Evolutionary conservation across 805 yeast genomes (phyloP), one percentile per base, ranked within the genome.

Genomic region (Candida coquimbonensis): DNA sequence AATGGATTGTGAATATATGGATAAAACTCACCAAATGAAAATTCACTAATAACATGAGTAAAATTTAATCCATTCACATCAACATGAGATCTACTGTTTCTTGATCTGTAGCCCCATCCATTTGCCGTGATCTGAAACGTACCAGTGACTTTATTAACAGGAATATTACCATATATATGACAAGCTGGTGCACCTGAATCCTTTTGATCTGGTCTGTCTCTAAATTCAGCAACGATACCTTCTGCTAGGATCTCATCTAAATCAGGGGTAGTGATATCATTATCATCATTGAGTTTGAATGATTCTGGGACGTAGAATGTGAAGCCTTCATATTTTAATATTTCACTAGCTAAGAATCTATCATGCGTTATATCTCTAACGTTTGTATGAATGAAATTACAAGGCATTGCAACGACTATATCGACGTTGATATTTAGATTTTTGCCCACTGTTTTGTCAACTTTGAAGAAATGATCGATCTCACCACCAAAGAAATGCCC

Each of bases 1-100:
- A 93, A 72, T n/a, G 96, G 95, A 59, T 91, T 91, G 54, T 83
- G 74, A 51, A 90, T 72, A 54, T 77, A 83, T 4, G 99, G 97
- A 59, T 80, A 89, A 63, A 84, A 89, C 34, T 80, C 87, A 13
- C 99, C 99, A 65, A 82, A 91, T 11, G 97, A 88, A 51, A 89
- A 78, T 63, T 91, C 98, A 49, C 78, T 77, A 49, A 93, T 82
- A 6, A 79, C 78, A 64, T 93, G 99, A 1, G 96, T 76, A 60
- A 91, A 84, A 59, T 91, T 86, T 48, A 87, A 65, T 21, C 73
- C 65, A 36, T 78, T 78, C 8, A 57, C 32, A 1, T 77, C 77
- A 11, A 74, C 70, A 38, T 65, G 64, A 39, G 76, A 67, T 47
- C 77, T 64, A 17, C 41, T 40, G 49, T 74, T 34, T 29, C 31